These are phyloP conservation scores for Halophytophthora batemanensis DNA, from an alignment of 352 stramenopile genomes.

Conservation along the genomic window DNA sequence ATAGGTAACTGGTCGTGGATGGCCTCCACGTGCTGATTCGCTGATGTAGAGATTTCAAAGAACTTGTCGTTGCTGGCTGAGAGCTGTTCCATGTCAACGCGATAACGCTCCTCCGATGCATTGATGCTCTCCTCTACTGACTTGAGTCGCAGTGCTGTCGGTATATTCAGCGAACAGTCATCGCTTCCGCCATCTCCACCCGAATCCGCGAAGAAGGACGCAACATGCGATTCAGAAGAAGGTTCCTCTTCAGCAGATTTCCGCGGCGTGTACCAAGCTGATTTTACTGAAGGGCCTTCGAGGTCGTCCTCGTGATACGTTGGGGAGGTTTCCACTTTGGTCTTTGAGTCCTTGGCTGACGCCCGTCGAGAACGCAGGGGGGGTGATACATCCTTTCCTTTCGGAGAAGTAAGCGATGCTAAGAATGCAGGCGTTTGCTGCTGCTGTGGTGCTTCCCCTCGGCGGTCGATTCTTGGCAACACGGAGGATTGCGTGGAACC, in stretches of 20 bases:
- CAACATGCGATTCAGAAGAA: conserved; percentile 21
- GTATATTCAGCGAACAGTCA: not conserved
- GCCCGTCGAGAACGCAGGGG: conserved; percentile 10
- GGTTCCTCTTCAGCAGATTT: conserved; percentile 14
- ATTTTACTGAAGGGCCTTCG: conserved; percentile 29
- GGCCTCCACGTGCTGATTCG: conserved; percentile 46
- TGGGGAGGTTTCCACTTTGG: conserved; percentile 25
- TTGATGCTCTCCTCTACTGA: conserved; percentile 44
- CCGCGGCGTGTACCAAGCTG: conserved; percentile 60
- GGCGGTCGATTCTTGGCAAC: conserved; percentile 36
- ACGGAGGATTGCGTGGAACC: conserved; percentile 15
- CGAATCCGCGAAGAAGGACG: conserved; percentile 34
- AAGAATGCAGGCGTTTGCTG: not conserved
- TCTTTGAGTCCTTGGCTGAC: conserved; percentile 7
- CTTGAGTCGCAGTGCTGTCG: conserved; percentile 37
- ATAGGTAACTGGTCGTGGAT: conserved; percentile 49
- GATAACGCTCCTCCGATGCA: conserved; percentile 41
- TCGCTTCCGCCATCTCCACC: conserved; percentile 8
- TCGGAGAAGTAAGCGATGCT: conserved; percentile 9
- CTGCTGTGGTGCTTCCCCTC: conserved; percentile 8
- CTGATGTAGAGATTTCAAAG: conserved; percentile 51
- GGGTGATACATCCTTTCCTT: conserved; percentile 16
- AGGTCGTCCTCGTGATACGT: conserved; percentile 28
- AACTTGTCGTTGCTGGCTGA: conserved; percentile 50
- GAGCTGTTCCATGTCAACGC: conserved; percentile 46